Evolutionary conservation across 73 alveolate genomes (phyloP).

Genomic region (Paramecium primaurelia): DNA sequence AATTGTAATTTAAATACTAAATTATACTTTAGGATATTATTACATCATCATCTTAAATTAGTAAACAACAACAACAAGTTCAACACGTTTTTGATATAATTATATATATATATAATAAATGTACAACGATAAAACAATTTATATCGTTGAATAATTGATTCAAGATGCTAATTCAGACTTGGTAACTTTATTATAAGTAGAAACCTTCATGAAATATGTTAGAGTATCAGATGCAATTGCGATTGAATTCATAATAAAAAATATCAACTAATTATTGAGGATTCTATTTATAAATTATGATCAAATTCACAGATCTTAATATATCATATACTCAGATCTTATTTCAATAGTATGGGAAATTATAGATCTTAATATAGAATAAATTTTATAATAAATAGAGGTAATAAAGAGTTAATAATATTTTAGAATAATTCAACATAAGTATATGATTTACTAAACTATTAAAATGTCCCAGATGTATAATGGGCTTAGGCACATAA

Average conservation of each 20-base stretch:
- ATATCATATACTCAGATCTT: neutral
- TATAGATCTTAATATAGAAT: neutral
- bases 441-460: neutral
- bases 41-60: neutral
- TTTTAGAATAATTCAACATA: neutral
- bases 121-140: neutral
- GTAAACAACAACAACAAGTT: neutral
- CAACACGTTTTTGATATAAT: neutral
- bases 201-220: neutral
- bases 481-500: slow-evolving; percentile 10
- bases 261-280: neutral
- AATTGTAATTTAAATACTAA: neutral
- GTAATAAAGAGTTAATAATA: neutral
- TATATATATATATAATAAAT: neutral
- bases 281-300: neutral
- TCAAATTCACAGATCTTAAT: neutral
- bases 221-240: neutral
- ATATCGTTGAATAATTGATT: slow-evolving; percentile 15
- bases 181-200: neutral
- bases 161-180: neutral
- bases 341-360: neutral
- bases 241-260: neutral
- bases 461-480: neutral
- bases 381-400: neutral
- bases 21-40: neutral